Evolutionary conservation across 495 filamentous ascomycete genomes (phyloP).

Genomic region (Aspergillus incahuasiensis): DNA sequence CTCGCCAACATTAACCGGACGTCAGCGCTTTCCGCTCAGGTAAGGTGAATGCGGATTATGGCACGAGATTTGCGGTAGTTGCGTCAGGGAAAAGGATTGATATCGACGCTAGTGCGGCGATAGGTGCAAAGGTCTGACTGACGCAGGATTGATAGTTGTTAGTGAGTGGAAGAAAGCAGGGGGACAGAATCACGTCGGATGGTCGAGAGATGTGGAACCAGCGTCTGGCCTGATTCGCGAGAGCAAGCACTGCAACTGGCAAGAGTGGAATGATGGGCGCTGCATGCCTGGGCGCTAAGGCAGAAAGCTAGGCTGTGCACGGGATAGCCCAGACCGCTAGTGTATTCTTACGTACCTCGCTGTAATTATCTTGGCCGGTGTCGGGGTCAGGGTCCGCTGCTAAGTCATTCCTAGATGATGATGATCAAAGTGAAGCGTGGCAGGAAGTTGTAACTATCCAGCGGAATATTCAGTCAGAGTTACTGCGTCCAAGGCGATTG

Average conservation of each 20-base stretch:
- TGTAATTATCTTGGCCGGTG: slow-evolving; percentile 1
- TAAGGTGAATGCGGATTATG: slow-evolving; percentile 17
- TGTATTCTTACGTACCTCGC: not conserved
- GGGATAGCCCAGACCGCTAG: not conserved
- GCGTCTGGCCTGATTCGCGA: slow-evolving; percentile 33
- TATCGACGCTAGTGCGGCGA: slow-evolving; percentile 14
- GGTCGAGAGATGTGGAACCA: slow-evolving; percentile 21
- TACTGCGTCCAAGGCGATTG: no score
- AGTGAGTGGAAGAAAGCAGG: slow-evolving; percentile 16
- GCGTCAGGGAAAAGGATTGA: slow-evolving; percentile 17
- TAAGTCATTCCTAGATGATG: no score
- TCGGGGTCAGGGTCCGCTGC: not conserved
- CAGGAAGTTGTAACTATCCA: no score
- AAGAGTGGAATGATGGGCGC: slow-evolving; percentile 7
- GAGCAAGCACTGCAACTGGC: not conserved
- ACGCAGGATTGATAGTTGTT: slow-evolving; percentile 4
- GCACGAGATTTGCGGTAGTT: slow-evolving; percentile 20
- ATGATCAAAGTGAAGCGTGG: no score
- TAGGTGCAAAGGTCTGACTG: slow-evolving; percentile 14
- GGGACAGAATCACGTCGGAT: slow-evolving; percentile 17
- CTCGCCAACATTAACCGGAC: slow-evolving; percentile 13
- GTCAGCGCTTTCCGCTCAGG: slow-evolving; percentile 12
- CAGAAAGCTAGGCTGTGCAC: slow-evolving; percentile 9
- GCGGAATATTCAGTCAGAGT: not conserved
- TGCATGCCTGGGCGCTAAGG: slow-evolving; percentile 20